Evolutionary conservation across 2,329 filamentous ascomycete genomes (phyloP), one percentile per base, ranked within the genome.

Genomic region (Trichoderma citrinoviride): DNA sequence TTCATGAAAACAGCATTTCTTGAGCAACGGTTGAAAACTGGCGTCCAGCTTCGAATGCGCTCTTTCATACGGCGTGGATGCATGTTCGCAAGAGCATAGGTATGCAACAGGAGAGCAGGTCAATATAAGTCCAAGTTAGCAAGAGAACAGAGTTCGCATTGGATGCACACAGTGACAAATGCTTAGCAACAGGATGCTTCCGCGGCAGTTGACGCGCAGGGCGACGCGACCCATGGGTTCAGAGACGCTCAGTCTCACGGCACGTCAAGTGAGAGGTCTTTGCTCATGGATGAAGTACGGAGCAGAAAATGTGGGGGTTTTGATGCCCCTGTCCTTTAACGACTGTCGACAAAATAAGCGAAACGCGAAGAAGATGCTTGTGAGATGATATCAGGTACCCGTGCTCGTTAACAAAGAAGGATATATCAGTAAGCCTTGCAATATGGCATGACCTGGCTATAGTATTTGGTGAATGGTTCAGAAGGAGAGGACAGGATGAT

Each of bases 261-360:
- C 61, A 58, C 61, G 61, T 64, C 61, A n/a, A 58, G 29, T 56
- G 29, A 43, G 33, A 37, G 44, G 61, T 56, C 52, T 57, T 61
- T 41, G 46, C 25, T 44, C 49, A 21, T 62, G 60, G 47, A 53
- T 43, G 60, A 54, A 54, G 29, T 44, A 54, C 60, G 49, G 60
- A 62, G 49, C 33, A 62, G 37, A 50, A 57, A 47, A 52, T 55
- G 61, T 64, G 61, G 61, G 61, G 61, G 49, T 56, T 33, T 23
- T 41, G 43, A 47, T 21, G 23, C 12, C 50, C 61, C 44, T 47
- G 44, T 47, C 27, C 49, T 52, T 27, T 7, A 21, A n/a, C 29
- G 19, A 15, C 25, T 8, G 17, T 52, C 17, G 49, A 33, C 49
- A 52, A 33, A 52, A 52, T 52, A 21, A 33, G 25, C 49, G 27